Percentiles rank a stretch among this genome's conserved stretches.
Conservation (phyloP, 2,329 filamentous ascomycete species). For the Boeremia lycopersici region DNA sequence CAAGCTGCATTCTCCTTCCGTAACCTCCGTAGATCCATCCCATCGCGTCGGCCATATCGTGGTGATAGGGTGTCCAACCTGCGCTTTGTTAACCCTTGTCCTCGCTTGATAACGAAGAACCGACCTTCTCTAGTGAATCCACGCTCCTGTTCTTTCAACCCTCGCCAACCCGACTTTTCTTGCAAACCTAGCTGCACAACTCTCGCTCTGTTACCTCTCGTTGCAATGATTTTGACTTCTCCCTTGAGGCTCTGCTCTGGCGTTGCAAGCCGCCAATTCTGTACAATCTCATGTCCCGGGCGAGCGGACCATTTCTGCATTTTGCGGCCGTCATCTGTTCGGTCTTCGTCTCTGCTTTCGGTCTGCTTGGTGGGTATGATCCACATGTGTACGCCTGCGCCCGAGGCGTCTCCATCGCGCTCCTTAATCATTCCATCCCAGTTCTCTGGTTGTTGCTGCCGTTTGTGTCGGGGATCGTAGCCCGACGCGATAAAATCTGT, state of each 20-base stretch:
- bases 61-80: slow-evolving; percentile 44
- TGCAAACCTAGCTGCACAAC: slow-evolving; percentile 35
- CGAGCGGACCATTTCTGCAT: slow-evolving; percentile 38
- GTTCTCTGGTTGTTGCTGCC: slow-evolving; percentile 36
- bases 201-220: slow-evolving; percentile 33
- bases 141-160: slow-evolving; percentile 36
- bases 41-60: slow-evolving; percentile 45
- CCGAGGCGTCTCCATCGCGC: slow-evolving; percentile 36
- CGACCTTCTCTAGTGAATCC: slow-evolving; percentile 37
- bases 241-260: slow-evolving; percentile 42
- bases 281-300: slow-evolving; percentile 39
- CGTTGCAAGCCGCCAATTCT: slow-evolving; percentile 33
- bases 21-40: slow-evolving; percentile 46
- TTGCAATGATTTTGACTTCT: slow-evolving; percentile 40
- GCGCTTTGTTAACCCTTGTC: slow-evolving; percentile 1
- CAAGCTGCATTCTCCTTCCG: slow-evolving; percentile 39
- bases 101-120: not conserved
- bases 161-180: slow-evolving; percentile 37
- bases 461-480: slow-evolving; percentile 38
- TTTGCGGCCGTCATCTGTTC: slow-evolving; percentile 24
- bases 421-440: slow-evolving; percentile 41
- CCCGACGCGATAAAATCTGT: slow-evolving; percentile 45
- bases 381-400: slow-evolving; percentile 43
- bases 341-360: slow-evolving; percentile 17
- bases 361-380: slow-evolving; percentile 31